Base-by-base conservation (phyloP, 306 rosid genomes). In the Lagenaria siceraria region DNA sequence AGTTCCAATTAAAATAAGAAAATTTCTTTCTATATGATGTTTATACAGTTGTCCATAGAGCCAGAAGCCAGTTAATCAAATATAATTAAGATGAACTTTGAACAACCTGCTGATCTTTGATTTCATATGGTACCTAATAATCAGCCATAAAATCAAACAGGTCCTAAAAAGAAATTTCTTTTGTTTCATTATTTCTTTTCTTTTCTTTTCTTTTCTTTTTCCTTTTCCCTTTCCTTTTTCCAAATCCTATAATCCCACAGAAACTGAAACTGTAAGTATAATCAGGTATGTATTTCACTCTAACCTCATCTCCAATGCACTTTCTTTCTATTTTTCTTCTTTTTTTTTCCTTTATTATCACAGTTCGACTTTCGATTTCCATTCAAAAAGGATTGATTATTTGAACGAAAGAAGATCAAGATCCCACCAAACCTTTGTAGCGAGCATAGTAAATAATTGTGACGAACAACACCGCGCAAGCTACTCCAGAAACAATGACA, bases 401-500 rank as follows among this genome's bases (percentile, higher is more conserved):
- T 25, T 13, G 33, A 25, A 21, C 7, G 38, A 5, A 24, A 15
- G 58, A 71, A 48, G 76, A 71, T 93, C 87, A 88, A 18, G 84
- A 85, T 65, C 98, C 88, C 42, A 93, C 82, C 86, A 93, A 76
- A 27, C 94, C 91, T 79, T 89, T 93, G 81, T 49, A 18, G 73
- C 95, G 95, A 78, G 98, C 89, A 42, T 85, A 87, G 12, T 79
- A 22, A 27, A 84, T 49, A 29, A 89, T 83, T 6, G 78, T 7
- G 38, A 85, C 6, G 56, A 90, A 93, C 8, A 85, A 1, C 43
- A 25, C 1, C 18, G 81, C 40, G 21, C 84, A 84, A 48, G 24
- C 25, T 21, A 70, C 6, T 70, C 87, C 93, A 0, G 87, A 3
- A 53, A 78, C 54, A 59, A 84, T 53, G 75, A 86, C 81, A 58